These are phyloP conservation scores for Pogostemon cablin DNA, from an alignment of 257 asterid species.

Conservation along the genomic window DNA sequence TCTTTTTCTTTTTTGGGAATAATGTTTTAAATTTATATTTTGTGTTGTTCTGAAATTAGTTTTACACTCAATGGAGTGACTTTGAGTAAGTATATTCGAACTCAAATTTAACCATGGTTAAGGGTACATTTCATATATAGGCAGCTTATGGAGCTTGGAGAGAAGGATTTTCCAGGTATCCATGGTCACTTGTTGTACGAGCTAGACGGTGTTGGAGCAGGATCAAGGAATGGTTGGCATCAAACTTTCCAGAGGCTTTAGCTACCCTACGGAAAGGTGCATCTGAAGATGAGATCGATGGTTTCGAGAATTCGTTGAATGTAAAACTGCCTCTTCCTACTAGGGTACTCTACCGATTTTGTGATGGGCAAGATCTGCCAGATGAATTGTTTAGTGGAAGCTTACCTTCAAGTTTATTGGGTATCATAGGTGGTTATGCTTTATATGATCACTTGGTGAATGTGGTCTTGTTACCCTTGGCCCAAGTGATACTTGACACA, in stretches of 20 bases:
- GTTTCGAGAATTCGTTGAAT: slow-evolving; percentile 63
- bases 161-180: slow-evolving; percentile 66
- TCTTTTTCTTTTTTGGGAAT: background rate
- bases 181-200: slow-evolving; percentile 85
- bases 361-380: slow-evolving; percentile 77
- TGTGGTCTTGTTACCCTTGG: slow-evolving; percentile 75
- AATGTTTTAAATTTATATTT: background rate
- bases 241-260: slow-evolving; percentile 72
- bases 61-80: background rate
- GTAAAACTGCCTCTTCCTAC: slow-evolving; percentile 86
- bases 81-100: background rate
- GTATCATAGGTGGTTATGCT: slow-evolving; percentile 90
- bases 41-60: background rate
- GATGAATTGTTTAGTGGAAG: slow-evolving; percentile 40
- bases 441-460: slow-evolving; percentile 70
- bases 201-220: slow-evolving; percentile 72
- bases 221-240: slow-evolving; percentile 63
- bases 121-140: slow-evolving; percentile 41
- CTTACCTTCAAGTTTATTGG: slow-evolving; percentile 54
- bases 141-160: slow-evolving; percentile 80
- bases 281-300: slow-evolving; percentile 63
- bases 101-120: slow-evolving; percentile 15
- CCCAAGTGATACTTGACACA: slow-evolving; percentile 54
- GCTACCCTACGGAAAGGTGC: slow-evolving; percentile 78
- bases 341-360: slow-evolving; percentile 75